Percentiles rank a stretch among this genome's conserved stretches.
phyloP scores from a whole-genome alignment of 2,329 filamentous ascomycete species.

The Pleomassaria siparia region DNA sequence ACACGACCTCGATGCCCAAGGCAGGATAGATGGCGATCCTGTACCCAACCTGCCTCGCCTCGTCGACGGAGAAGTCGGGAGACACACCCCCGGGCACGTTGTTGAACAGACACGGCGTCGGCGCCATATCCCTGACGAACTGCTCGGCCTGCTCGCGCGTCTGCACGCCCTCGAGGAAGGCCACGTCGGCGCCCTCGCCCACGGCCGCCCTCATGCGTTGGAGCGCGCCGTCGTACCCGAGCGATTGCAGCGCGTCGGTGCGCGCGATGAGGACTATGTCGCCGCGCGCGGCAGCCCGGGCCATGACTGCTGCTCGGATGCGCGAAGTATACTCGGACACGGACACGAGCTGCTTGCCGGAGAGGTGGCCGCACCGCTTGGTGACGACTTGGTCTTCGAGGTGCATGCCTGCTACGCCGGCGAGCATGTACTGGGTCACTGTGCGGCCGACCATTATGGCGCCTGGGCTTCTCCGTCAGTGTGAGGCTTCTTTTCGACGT shows the following conservation, averaged over 20 bases:
- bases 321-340: slow-evolving; percentile 55
- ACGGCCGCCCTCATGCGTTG: slow-evolving; percentile 53
- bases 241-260: slow-evolving; percentile 61
- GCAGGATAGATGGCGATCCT: slow-evolving; percentile 60
- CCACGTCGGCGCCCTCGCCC: slow-evolving; percentile 60
- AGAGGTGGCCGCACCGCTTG: slow-evolving; percentile 67
- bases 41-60: slow-evolving; percentile 60
- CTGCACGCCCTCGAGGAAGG: slow-evolving; percentile 61
- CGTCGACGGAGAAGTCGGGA: slow-evolving; percentile 54
- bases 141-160: slow-evolving; percentile 53
- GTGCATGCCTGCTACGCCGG: slow-evolving; percentile 61
- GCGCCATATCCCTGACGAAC: slow-evolving; percentile 51
- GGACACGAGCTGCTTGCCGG: slow-evolving; percentile 61
- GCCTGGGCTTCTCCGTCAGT: slow-evolving; percentile 4
- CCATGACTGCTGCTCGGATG: slow-evolving; percentile 58
- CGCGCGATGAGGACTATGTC: slow-evolving; percentile 67
- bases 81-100: slow-evolving; percentile 60
- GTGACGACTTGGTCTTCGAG: slow-evolving; percentile 65
- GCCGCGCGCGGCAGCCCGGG: slow-evolving; percentile 50
- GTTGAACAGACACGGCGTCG: slow-evolving; percentile 58
- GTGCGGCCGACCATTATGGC: slow-evolving; percentile 53
- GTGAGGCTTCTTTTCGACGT: slow-evolving; percentile 25
- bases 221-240: slow-evolving; percentile 61
- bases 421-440: slow-evolving; percentile 54
- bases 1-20: slow-evolving; percentile 34